Evolutionary conservation across 805 yeast genomes (phyloP), one percentile per base, ranked within the genome.

Genomic region (Zygotorulaspora danielsina): DNA sequence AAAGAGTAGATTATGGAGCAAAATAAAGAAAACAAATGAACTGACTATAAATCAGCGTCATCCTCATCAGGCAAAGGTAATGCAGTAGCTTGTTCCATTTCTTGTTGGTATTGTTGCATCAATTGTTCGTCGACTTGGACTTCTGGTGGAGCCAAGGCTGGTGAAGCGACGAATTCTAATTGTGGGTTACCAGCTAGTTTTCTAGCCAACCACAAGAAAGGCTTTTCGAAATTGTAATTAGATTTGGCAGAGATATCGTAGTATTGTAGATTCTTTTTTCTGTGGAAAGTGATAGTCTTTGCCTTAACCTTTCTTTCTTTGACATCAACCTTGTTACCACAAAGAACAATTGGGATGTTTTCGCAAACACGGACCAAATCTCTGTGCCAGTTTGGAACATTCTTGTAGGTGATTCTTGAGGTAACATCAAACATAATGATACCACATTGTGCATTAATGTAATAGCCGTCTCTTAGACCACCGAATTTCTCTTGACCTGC

Each of bases 371-470:
- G 87, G 51, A 93, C 97, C 66, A 93, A 79, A 72, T 93, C 99
- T 76, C 98, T 84, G 83, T 94, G 97, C 99, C 99, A 93, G 85
- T 93, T 94, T 70, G 99, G 98, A 67, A 93, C 99, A 72, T 93
- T 93, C 78, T 93, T 93, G 78, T 93, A 93, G 57, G 98, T 93
- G 75, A 93, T 90, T 78, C 99, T 89, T 38, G 97, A 88, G 49
- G 99, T 93, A 50, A 93, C 98, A 72, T 93, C 99, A 67, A 93
- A 93, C 99, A 93, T 93, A 70, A 93, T 93, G 75, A 93, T 93
- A 75, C 97, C 99, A 79, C 98, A 93, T 75, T 93, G 96, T 65
- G 98, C 99, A 69, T 93, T 90, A 70, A 93, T 93, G 75, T 93
- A 93, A 77, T 93, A 93, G 66, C 99, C 99, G 65, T 93, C 99